Evolutionary conservation across 2,329 filamentous ascomycete genomes (phyloP).

Genomic region (Nakataea oryzae): DNA sequence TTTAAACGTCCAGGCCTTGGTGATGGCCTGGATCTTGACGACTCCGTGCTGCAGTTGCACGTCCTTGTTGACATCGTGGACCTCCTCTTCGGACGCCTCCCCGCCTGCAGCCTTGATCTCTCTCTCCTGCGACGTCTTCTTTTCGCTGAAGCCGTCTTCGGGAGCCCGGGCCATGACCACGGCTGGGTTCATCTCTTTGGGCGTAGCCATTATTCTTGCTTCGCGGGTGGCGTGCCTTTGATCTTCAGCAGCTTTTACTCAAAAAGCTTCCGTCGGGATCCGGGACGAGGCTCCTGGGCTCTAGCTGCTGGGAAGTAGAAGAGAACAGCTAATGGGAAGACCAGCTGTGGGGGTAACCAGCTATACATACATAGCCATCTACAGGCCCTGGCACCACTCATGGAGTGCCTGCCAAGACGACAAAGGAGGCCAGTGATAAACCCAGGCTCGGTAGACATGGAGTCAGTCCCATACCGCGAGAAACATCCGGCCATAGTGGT

Average conservation of each 20-base stretch:
- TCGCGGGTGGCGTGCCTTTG: no score
- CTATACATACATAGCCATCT: background rate
- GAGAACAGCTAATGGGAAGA: background rate
- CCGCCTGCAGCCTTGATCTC: background rate
- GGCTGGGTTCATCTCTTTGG: background rate
- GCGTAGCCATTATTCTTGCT: background rate
- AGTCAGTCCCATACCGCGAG: background rate
- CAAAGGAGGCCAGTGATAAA: background rate
- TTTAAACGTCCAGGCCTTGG: background rate
- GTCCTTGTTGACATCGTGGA: background rate
- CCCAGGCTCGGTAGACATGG: background rate
- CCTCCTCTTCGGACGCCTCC: background rate
- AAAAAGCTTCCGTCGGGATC: background rate
- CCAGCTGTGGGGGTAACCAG: background rate
- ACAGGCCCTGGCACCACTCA: background rate
- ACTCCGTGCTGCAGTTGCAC: background rate
- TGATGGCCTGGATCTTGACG: conserved; percentile 1
- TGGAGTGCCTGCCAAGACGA: no score
- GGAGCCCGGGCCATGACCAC: background rate
- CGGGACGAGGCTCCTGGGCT: no score
- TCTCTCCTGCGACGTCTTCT: background rate
- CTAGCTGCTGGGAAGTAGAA: background rate
- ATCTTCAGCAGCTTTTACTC: no score
- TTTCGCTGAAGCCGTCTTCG: background rate
- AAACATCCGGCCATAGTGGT: background rate